Conservation (phyloP, 2,329 filamentous ascomycete genomes). For the Phaeosphaeriaceae sp. region DNA sequence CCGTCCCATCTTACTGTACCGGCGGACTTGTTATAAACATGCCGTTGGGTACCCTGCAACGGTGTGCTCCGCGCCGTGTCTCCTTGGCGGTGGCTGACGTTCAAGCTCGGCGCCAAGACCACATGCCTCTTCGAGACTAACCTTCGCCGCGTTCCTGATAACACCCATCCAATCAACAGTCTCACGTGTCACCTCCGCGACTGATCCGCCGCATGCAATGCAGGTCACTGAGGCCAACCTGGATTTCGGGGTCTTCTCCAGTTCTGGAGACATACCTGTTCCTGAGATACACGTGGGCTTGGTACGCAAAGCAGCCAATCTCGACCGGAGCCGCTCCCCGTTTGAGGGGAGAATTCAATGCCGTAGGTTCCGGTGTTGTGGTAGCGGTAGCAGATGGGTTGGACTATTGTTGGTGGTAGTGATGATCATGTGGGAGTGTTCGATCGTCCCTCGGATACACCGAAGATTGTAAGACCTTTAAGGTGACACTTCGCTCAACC, state of each 20-base stretch:
- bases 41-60: constrained; percentile 2
- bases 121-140: constrained; percentile 33
- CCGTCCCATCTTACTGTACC: neutral
- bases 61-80: constrained; percentile 15
- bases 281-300: constrained; percentile 16
- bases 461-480: neutral
- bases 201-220: constrained; percentile 10
- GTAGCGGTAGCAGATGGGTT: neutral
- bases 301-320: neutral
- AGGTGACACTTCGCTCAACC: neutral
- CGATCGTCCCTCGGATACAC: neutral
- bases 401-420: neutral
- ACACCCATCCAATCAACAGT: constrained; percentile 31
- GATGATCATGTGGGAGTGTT: neutral
- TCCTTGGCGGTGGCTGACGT: constrained; percentile 27
- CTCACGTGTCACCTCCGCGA: constrained; percentile 31
- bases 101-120: constrained; percentile 20
- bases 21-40: constrained; percentile 22
- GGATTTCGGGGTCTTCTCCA: constrained; percentile 12
- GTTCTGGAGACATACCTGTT: constrained; percentile 3
- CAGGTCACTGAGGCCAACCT: constrained; percentile 17
- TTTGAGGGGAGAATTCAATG: neutral
- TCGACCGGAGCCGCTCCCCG: neutral
- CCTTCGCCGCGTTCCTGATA: constrained; percentile 26
- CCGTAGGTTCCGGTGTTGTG: neutral